A percentile compares a stretch with the other conserved stretches of the same genome.
phyloP scores from a whole-genome alignment of 305 asterid species.

The Fraxinus paxiana region DNA sequence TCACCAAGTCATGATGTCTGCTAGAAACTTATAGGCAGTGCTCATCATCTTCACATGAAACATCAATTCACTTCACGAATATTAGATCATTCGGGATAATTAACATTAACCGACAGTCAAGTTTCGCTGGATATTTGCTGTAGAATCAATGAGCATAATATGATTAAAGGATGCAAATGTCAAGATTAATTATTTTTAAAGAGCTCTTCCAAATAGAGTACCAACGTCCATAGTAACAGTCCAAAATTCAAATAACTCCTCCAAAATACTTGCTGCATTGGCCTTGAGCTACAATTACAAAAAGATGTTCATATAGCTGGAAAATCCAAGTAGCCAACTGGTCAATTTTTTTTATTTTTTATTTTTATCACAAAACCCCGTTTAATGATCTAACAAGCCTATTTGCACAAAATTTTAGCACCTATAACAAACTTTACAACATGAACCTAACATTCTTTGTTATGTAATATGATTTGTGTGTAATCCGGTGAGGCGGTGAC shows the following conservation, averaged over 20 bases:
- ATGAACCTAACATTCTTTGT: not conserved
- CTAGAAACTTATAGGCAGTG: not conserved
- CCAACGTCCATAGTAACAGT: not conserved
- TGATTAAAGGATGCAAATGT: not conserved
- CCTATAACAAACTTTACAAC: not conserved
- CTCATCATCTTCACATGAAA: not conserved
- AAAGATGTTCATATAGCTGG: not conserved
- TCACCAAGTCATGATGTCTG: not conserved
- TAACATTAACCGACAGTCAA: not conserved
- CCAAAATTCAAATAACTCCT: not conserved
- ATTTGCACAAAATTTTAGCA: not conserved
- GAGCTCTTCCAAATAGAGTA: not conserved
- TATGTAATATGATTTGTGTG: constrained; percentile 22
- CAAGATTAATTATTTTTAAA: not conserved
- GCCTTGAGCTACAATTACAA: not conserved
- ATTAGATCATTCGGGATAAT: not conserved
- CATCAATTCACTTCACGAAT: not conserved
- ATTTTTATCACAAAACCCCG: too few species aligned
- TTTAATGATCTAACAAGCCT: not conserved
- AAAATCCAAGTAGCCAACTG: not conserved
- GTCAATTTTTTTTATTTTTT: not conserved
- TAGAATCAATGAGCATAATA: not conserved
- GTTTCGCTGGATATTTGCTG: not conserved
- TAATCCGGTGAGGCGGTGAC: constrained; percentile 43
- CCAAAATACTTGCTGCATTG: not conserved